These are phyloP conservation scores for Wickerhamomyces chaumierensis DNA, from an alignment of 805 yeast genomes.

Conservation along the genomic window DNA sequence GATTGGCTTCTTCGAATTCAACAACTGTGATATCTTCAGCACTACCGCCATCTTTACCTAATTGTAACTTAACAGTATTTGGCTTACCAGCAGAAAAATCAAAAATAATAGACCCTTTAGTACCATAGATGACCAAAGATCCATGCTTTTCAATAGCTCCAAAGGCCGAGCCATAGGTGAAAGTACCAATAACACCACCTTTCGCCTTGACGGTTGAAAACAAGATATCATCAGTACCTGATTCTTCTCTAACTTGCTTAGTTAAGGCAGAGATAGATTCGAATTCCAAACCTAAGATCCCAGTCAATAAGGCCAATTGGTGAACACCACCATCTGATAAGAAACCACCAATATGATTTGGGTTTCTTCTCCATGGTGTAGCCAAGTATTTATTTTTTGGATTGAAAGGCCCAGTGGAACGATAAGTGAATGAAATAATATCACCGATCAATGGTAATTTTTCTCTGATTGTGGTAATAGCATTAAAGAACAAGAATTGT, in stretches of 20 bases:
- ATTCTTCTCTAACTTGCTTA: constrained; percentile 59
- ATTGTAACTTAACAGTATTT: constrained; percentile 19
- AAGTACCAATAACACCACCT: constrained; percentile 51
- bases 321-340: constrained; percentile 96
- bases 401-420: constrained; percentile 65
- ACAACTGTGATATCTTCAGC: constrained; percentile 5
- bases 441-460: constrained; percentile 65
- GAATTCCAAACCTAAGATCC: constrained; percentile 58
- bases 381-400: constrained; percentile 45
- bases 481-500: constrained; percentile 70
- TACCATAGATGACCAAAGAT: constrained; percentile 64
- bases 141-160: constrained; percentile 71
- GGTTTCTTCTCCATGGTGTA: constrained; percentile 82
- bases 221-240: constrained; percentile 77
- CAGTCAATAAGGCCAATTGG: constrained; percentile 80
- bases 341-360: constrained; percentile 89
- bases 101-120: constrained; percentile 60
- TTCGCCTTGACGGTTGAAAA: constrained; percentile 71
- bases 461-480: constrained; percentile 42
- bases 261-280: constrained; percentile 66
- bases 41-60: constrained; percentile 12
- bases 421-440: constrained; percentile 55
- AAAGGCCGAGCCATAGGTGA: constrained; percentile 27
- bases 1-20: constrained; percentile 24
- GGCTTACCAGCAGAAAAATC: constrained; percentile 43